A percentile compares a stretch with the other conserved stretches of the same genome.
Evolutionary conservation across 179 eudicot genomes (phyloP).

Genomic region (Gypsophila paniculata): DNA sequence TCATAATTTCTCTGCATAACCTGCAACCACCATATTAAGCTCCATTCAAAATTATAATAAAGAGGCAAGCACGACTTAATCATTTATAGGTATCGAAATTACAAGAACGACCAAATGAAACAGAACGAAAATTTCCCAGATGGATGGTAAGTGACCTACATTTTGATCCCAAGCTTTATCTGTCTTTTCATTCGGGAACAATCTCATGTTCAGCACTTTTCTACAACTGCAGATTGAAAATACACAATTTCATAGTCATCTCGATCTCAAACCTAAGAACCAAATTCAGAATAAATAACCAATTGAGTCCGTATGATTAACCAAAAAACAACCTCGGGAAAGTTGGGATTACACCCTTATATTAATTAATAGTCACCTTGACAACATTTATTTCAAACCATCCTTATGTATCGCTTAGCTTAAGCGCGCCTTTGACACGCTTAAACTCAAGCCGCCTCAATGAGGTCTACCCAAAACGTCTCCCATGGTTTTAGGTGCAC

Average conservation of each 20-base stretch:
- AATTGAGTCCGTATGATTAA: not conserved
- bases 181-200: conserved; percentile 70
- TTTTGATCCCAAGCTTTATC: conserved; percentile 82
- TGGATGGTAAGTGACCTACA: conserved; percentile 31
- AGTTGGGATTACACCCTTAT: too few relatives aligned
- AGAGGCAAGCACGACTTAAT: not conserved
- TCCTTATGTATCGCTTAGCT: not conserved
- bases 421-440: not conserved
- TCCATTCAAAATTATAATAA: not conserved
- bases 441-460: too few relatives aligned
- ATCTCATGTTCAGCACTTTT: conserved; percentile 90
- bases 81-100: too few relatives aligned
- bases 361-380: not conserved
- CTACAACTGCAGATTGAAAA: conserved; percentile 50
- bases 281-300: not conserved
- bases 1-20: conserved; percentile 76
- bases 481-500: too few relatives aligned
- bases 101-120: not conserved
- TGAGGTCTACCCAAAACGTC: too few relatives aligned
- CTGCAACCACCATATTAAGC: conserved; percentile 39
- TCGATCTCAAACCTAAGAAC: not conserved
- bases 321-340: not conserved
- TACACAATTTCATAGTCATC: not conserved
- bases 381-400: not conserved
- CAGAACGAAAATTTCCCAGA: not conserved